Evolutionary conservation across 768 basidiomycete genomes (phyloP), one percentile per base, ranked within the genome.

Genomic region (Lactifluus subvellereus): DNA sequence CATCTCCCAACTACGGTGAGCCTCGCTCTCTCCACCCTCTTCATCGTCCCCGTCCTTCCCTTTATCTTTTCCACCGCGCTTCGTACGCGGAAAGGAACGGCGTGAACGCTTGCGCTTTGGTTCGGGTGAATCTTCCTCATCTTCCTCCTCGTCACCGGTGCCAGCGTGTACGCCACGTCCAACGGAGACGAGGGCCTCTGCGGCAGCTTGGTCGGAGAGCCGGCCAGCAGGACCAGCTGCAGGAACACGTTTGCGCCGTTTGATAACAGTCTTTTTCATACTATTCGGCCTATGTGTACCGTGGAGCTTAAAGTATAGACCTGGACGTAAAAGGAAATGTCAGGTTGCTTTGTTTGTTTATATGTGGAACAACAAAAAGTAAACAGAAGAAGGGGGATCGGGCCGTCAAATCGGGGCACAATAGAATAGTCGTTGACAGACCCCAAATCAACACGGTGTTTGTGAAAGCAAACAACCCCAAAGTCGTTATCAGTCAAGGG

Each of bases 181-280:
- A 38, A 94, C 90, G 52, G 89, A 86, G 49, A 93, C 91, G 49
- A 94, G 84, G 3, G 90, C 87, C 75, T 94, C 92, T 11, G 92
- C 92, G 2, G 92, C 92, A 42, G 91, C 91, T 71, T 92, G 90
- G 72, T 94, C 92, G 11, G 87, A 82, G 78, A 91, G 81, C 33
- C 81, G 78, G 68, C 77, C 78, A 49, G 67, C 72, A 68, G 79
- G 67, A 66, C 78, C 72, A 10, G 89, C 93, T 55, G 96, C 95
- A 40, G 97, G 94, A 47, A 99, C 95, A 68, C 97, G 88, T 77
- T 98, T 98, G 67, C 97, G 82, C 38, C 97, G 84, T 78, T 99
- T 99, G 82, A 99, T 99, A 68, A 97, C 93, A 4, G 92, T 90
- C 80, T 98, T 98, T 77, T 97, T 98, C 94, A 99, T 96, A 66